Base-by-base conservation (phyloP, 1,284 basidiomycete species). In the Thelephora terrestris region DNA sequence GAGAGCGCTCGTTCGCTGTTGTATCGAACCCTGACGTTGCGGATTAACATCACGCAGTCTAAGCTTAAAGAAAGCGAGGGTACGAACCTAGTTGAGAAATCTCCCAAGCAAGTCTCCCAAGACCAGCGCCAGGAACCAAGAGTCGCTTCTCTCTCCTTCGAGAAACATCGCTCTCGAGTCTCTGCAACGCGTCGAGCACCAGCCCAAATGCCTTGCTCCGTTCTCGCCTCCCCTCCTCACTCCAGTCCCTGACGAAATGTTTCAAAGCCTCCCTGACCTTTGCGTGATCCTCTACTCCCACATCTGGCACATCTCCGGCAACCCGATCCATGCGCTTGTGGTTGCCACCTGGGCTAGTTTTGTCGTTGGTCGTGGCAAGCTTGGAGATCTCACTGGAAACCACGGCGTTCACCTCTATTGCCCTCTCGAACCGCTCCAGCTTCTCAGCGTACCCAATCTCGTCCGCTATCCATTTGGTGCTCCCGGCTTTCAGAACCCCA, bases 171-270 rank as follows among this genome's bases (percentile, higher is more conserved):
- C 69, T 52, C 2, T 51, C 47, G 21, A 42, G 17, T 12, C 12
- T 42, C 32, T 54, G 50, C 7, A 83, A 61, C 0, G 73, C 64
- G 2, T 73, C 63, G 17, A 84, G 58, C 36, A 83, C 77, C 0
- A 79, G 78, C 23, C 61, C 56, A 51, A 81, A 78, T 25, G 78
- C 77, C 42, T 56, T 65, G 5, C 65, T 64, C 10, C 81, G 70
- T 59, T 84, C 80, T 9, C 47, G 44, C 2, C 60, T 56, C 0
- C 80, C 79, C 47, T 78, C 76, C 6, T 60, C 56, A 54, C 79
- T 80, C 81, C 81, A 84, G 57, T 85, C 81, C 10, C 81, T 67
- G 23, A 83, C 69, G 52, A 79, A 79, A 60, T 84, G 81, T 59
- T 80, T 81, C 51, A 85, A 56, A 2, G 76, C 61, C 57, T 81